These are phyloP conservation scores for Solanum bulbocastanum DNA, from an alignment of 257 asterid genomes.

Conservation along the genomic window DNA sequence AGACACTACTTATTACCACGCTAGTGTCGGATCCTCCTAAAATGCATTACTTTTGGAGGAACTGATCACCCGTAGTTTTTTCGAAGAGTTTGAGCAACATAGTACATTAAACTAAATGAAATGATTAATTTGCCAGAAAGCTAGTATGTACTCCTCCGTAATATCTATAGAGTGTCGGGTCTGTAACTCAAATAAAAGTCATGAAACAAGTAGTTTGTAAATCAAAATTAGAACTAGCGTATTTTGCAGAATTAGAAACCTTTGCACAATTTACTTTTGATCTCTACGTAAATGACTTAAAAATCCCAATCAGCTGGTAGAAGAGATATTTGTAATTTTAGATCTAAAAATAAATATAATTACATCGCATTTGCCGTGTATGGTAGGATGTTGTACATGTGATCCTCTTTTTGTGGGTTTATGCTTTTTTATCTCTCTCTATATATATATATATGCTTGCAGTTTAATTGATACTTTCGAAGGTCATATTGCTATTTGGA, in stretches of 20 bases:
- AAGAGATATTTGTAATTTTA: neutral
- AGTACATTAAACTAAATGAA: too few relatives aligned
- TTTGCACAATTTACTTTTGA: neutral
- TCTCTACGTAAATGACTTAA: neutral
- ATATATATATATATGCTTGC: neutral
- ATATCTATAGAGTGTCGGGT: too few relatives aligned
- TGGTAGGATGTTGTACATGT: neutral
- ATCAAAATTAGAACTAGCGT: neutral
- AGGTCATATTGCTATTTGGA: neutral
- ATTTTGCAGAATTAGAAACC: rapidly evolving
- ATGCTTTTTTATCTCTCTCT: neutral
- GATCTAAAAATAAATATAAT: neutral
- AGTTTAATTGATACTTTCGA: neutral
- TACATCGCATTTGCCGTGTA: neutral
- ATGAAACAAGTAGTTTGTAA: too few relatives aligned
- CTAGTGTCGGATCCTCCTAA: neutral
- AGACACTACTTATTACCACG: neutral
- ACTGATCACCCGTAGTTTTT: neutral
- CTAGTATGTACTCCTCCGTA: too few relatives aligned
- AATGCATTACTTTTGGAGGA: neutral
- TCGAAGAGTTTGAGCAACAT: neutral
- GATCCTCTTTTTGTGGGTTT: neutral
- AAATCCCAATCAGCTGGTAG: neutral
- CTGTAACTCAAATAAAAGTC: too few relatives aligned
- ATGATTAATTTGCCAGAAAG: too few relatives aligned